These are phyloP conservation scores for Fusarium oxysporum DNA, from an alignment of 2,329 filamentous ascomycete genomes.

Conservation along the genomic window DNA sequence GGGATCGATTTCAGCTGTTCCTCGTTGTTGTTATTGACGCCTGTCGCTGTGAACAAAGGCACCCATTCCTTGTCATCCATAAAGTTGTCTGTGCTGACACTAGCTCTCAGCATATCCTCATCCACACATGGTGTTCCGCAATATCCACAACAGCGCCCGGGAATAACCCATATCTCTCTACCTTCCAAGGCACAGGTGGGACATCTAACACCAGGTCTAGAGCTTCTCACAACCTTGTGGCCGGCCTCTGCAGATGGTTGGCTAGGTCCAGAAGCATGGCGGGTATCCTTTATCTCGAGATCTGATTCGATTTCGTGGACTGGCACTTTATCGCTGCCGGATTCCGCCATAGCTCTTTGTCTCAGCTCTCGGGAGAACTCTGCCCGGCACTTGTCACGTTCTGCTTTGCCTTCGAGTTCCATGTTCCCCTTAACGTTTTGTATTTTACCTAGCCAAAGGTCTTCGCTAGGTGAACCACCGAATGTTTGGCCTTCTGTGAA, in stretches of 20 bases:
- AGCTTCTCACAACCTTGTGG: rapidly evolving
- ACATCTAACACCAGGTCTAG: rapidly evolving
- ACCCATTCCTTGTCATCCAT: too few species aligned
- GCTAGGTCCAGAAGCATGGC: not conserved
- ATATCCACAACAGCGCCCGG: rapidly evolving
- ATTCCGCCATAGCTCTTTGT: not conserved
- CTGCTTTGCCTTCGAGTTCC: not conserved
- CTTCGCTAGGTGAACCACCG: too few species aligned
- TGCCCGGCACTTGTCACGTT: not conserved
- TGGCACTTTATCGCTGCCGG: rapidly evolving
- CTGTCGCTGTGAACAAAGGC: rapidly evolving
- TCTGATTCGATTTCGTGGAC: rapidly evolving
- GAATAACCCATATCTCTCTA: rapidly evolving
- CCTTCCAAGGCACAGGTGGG: rapidly evolving
- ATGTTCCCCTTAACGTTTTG: too few species aligned
- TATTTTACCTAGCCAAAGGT: too few species aligned
- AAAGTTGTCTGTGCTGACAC: too few species aligned
- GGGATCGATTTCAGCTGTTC: rapidly evolving
- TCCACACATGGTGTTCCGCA: not conserved
- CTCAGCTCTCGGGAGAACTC: not conserved
- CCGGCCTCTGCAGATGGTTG: rapidly evolving
- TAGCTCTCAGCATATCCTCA: too few species aligned
- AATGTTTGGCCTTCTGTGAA: too few species aligned
- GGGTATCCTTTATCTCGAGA: not conserved
- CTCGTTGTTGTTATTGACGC: rapidly evolving